Conservation (phyloP, 176 grass and related monocot genomes). For the Musa schizocarpa region DNA sequence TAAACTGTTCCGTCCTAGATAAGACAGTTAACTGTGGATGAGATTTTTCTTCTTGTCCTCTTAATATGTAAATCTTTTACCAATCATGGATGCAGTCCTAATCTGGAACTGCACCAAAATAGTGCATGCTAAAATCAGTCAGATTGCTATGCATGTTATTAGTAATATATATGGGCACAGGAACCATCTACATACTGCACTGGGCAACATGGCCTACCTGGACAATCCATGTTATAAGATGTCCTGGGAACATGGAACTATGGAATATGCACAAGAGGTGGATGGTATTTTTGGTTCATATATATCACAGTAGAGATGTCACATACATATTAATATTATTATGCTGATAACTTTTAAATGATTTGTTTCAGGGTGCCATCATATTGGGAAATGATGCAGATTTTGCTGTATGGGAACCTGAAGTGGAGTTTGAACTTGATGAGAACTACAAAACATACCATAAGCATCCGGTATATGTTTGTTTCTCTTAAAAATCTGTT, state of each 20-base stretch:
- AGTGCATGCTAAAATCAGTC: too few species aligned
- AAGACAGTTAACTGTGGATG: too few species aligned
- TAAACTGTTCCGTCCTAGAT: too few species aligned
- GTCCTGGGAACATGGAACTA: background rate
- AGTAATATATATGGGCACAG: too few species aligned
- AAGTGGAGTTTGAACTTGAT: conserved; percentile 61
- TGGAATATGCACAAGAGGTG: background rate
- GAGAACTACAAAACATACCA: conserved; percentile 61
- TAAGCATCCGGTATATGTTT: conserved; percentile 64
- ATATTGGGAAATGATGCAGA: conserved; percentile 68
- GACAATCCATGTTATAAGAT: too few species aligned
- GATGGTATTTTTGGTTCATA: background rate
- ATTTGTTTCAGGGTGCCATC: conserved; percentile 50
- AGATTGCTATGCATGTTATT: too few species aligned
- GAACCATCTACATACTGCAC: too few species aligned
- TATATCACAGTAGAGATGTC: background rate
- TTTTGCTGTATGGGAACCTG: conserved; percentile 89
- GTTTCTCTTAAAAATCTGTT: background rate
- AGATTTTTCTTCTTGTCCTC: too few species aligned
- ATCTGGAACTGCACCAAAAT: too few species aligned
- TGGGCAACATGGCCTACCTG: too few species aligned
- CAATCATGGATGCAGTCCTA: too few species aligned
- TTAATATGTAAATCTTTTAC: too few species aligned
- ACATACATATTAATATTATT: background rate
- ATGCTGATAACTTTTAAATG: background rate